Percentiles rank a stretch among this genome's conserved stretches.
Conservation (phyloP, 148 eudicot genomes). For the Pharnaceum exiguum region DNA sequence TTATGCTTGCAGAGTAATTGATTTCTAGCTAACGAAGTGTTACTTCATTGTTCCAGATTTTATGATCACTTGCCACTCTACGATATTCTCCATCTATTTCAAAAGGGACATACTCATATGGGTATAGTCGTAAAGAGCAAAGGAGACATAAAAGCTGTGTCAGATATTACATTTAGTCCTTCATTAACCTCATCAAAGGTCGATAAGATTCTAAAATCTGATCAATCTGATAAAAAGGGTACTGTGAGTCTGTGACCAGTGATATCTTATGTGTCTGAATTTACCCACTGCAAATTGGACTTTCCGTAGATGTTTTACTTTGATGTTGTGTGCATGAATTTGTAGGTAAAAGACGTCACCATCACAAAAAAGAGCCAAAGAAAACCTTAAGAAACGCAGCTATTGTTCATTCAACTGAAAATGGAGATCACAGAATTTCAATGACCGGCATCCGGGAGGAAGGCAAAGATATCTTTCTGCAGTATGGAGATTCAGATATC, state of each 20-base stretch:
- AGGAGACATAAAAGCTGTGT: constrained; percentile 5
- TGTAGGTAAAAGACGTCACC: constrained; percentile 18
- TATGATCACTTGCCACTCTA: constrained; percentile 58
- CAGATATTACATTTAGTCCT: constrained; percentile 21
- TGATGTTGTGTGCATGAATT: constrained; percentile 1
- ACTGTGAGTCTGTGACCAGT: not conserved
- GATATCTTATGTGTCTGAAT: not conserved
- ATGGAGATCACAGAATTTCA: constrained; percentile 24
- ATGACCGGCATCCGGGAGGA: constrained; percentile 19
- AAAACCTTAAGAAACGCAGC: constrained; percentile 24
- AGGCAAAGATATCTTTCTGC: constrained; percentile 7
- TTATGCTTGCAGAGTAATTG: not conserved
- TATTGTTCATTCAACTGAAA: constrained; percentile 30
- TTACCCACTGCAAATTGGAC: not conserved
- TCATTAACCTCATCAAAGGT: constrained; percentile 8
- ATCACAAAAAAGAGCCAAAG: constrained; percentile 16
- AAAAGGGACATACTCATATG: constrained; percentile 84
- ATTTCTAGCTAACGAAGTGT: not conserved
- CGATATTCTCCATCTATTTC: constrained; percentile 61
- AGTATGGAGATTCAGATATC: constrained; percentile 15
- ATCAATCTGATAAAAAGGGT: constrained; percentile 28
- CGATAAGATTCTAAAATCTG: constrained; percentile 16
- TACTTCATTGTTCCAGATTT: constrained; percentile 34
- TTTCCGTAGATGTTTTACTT: not conserved
- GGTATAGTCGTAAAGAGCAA: constrained; percentile 58